Evolutionary conservation across 768 basidiomycete species (phyloP).

Genomic region (Collybia sordida): DNA sequence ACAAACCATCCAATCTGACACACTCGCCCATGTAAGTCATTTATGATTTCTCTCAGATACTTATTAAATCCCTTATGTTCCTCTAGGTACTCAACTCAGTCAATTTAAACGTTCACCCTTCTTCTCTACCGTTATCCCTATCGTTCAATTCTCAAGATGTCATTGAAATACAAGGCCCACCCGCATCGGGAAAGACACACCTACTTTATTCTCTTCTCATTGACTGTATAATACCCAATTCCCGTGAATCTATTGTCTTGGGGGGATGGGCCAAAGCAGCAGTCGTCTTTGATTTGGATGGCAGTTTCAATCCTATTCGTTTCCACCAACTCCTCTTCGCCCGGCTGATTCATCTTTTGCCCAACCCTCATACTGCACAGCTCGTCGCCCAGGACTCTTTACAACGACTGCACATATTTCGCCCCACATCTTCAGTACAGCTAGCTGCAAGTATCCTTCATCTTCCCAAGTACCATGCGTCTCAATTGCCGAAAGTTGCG

Average conservation of each 20-base stretch:
- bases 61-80: not conserved
- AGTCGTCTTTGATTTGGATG: constrained; percentile 71
- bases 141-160: constrained; percentile 53
- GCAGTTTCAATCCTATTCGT: constrained; percentile 56
- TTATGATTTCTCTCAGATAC: not conserved
- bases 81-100: constrained; percentile 9
- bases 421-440: constrained; percentile 63
- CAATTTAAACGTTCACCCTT: constrained; percentile 29
- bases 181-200: constrained; percentile 77
- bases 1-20: constrained; percentile 32
- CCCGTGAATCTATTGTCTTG: constrained; percentile 27
- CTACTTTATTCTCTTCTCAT: constrained; percentile 67
- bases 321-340: constrained; percentile 51
- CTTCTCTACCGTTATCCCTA: constrained; percentile 20
- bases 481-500: constrained; percentile 47
- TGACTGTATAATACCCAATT: constrained; percentile 54
- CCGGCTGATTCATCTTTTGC: constrained; percentile 38
- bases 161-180: constrained; percentile 74
- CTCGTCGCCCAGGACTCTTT: constrained; percentile 40
- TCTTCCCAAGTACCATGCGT: constrained; percentile 53
- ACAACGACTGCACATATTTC: constrained; percentile 64
- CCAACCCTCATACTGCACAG: constrained; percentile 21
- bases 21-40: constrained; percentile 31
- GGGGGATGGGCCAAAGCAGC: constrained; percentile 67
- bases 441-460: constrained; percentile 66